Evolutionary conservation across 139 green algal genomes (phyloP), one percentile per base, ranked within the genome.

Genomic region (Coelastrella sp.): DNA sequence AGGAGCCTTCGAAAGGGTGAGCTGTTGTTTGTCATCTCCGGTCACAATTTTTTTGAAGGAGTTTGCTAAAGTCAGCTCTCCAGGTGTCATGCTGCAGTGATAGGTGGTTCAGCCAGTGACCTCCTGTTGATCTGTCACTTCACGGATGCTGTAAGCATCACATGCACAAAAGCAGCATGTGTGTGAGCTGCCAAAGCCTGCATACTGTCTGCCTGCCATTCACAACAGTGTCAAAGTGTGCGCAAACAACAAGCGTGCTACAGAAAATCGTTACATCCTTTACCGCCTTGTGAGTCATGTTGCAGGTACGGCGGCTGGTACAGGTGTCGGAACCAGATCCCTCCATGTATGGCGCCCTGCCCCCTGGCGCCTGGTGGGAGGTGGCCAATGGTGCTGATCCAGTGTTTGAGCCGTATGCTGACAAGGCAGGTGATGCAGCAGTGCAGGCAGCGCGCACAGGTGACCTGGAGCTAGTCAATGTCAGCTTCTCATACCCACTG

Each of bases 321-420:
- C 89, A 91, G 19, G n/a, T 20, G 78, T 80, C 90, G 0, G 90
- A 96, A 22, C 93, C 93, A 0, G 96, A 98, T 81, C 93, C 96
- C 20, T 96, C 94, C 6, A 97, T 98, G 96, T 95, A 94, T 24
- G 93, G 91, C 6, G 94, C 95, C n/a, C 94, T 98, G 87, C 95
- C 96, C 25, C 96, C 95, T 9, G 96, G 95, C 10, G 95, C 95
- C 6, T 97, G 95, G 95, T 97, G 96, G 96, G 87, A 93, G 90
- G 92, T 94, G 59, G 93, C 93, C 84, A 95, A 95, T 81, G 90
- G 88, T 14, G 76, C 25, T n/a, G 87, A 91, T 76, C 91, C 88
- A 4, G 90, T 83, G 56, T 84, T 88, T 35, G 87, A 95, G 91
- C 90, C 90, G 10, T 93, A 95, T 75, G 91, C 85, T 25, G 78